Evolutionary conservation across 1,284 basidiomycete species (phyloP).

Genomic region (Moesziomyces sp.): DNA sequence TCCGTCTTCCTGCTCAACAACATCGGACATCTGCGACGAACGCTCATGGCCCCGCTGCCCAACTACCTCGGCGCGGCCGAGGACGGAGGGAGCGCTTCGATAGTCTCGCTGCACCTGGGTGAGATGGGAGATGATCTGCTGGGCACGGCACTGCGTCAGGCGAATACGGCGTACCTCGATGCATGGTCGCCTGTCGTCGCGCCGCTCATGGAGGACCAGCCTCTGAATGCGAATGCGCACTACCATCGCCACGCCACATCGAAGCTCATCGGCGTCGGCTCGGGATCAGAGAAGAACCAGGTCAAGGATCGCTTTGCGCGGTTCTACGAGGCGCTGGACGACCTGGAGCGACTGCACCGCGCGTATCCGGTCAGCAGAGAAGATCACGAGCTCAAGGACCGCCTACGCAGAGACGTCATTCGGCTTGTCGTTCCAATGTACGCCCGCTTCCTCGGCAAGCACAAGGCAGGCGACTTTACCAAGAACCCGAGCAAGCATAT

Average conservation of each 20-base stretch:
- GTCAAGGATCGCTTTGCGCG: slow-evolving; percentile 63
- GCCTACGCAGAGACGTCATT: slow-evolving; percentile 49
- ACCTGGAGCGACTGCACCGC: slow-evolving; percentile 57
- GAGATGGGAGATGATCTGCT: slow-evolving; percentile 56
- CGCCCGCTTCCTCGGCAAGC: slow-evolving; percentile 50
- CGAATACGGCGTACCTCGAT: slow-evolving; percentile 58
- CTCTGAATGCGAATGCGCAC: slow-evolving; percentile 22
- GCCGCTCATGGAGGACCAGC: slow-evolving; percentile 60
- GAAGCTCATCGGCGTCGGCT: slow-evolving; percentile 56
- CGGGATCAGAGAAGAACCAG: slow-evolving; percentile 53
- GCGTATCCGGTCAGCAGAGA: slow-evolving; percentile 58
- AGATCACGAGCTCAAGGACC: slow-evolving; percentile 51
- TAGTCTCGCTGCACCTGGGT: slow-evolving; percentile 43
- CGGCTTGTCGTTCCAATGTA: slow-evolving; percentile 58
- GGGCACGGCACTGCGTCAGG: slow-evolving; percentile 45
- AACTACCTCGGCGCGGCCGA: slow-evolving; percentile 25
- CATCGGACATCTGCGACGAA: slow-evolving; percentile 50
- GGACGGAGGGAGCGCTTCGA: slow-evolving; percentile 24
- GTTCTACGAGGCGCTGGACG: slow-evolving; percentile 61
- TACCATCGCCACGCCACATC: slow-evolving; percentile 49
- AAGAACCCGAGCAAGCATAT: slow-evolving; percentile 62
- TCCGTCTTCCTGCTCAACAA: slow-evolving; percentile 64
- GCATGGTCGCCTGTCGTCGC: slow-evolving; percentile 59
- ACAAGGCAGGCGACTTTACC: slow-evolving; percentile 54
- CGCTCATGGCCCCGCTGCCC: slow-evolving; percentile 29